Evolutionary conservation across 768 basidiomycete species (phyloP), one percentile per base, ranked within the genome.

Genomic region (Boletus tomentosulus): DNA sequence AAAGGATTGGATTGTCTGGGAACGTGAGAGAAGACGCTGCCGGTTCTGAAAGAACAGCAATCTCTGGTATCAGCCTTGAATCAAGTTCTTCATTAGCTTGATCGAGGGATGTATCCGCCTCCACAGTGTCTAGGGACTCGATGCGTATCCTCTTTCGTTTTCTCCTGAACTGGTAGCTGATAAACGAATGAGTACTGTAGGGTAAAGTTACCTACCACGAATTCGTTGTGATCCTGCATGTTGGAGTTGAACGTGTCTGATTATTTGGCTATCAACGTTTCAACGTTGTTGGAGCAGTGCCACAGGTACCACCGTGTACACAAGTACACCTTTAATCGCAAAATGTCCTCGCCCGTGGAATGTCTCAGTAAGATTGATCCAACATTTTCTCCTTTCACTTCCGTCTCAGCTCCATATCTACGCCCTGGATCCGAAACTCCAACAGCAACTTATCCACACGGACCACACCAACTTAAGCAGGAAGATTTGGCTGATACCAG

Each of bases 111-210:
- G 12, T 2, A 19, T 12, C 35, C 8, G 44, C 8, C 42, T 48
- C 54, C 9, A 27, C 4, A 19, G 19, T 19, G 37, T 53, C 57
- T 38, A 34, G 50, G 33, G 28, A 15, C n/a, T 48, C 31, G 35
- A 46, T 48, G 7, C n/a, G 56, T 12, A 49, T n/a, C 30, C 66
- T 66, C 47, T 59, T 67, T 24, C 66, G 58, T 49, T 35, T 67
- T 56, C 65, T 66, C 58, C 11, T 68, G 34, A 67, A 60, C 66
- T 67, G 34, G 27, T 12, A n/a, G 25, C 1, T 11, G 31, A 56
- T 24, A 56, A 43, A n/a, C 22, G 9, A 4, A 27, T 15, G 12
- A 41, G 3, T 9, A 5, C 39, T 2, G 31, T 19, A 42, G 2
- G 15, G 1, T 35, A 6, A n/a, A 16, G 16, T 25, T 38, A 15